A percentile compares a stretch with the other conserved stretches of the same genome.
These are phyloP conservation scores for Mycogone perniciosa DNA, from an alignment of 2,329 filamentous ascomycete genomes.

Conservation along the genomic window DNA sequence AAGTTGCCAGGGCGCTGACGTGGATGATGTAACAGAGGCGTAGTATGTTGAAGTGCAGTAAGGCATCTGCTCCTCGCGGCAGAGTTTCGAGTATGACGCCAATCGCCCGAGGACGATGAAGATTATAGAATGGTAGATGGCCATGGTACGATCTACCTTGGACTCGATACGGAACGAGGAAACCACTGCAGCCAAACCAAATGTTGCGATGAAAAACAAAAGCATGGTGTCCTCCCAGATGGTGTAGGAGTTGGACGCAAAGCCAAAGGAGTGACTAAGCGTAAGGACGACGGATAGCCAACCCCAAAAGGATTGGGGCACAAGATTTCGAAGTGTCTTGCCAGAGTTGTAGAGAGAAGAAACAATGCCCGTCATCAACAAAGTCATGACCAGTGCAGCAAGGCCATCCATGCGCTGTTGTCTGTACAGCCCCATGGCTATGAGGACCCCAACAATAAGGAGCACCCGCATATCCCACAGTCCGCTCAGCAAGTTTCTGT, in stretches of 20 bases:
- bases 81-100: constrained; percentile 84
- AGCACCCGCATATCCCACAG: constrained; percentile 31
- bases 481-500: constrained; percentile 29
- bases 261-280: constrained; percentile 82
- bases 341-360: constrained; percentile 37
- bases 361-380: constrained; percentile 36
- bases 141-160: constrained; percentile 63
- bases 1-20: constrained; percentile 86
- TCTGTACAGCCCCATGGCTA: constrained; percentile 26
- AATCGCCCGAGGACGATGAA: constrained; percentile 75
- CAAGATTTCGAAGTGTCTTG: constrained; percentile 43
- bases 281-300: constrained; percentile 78
- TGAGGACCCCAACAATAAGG: constrained; percentile 23
- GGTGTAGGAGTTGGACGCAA: constrained; percentile 95
- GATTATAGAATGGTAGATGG: constrained; percentile 75
- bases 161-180: constrained; percentile 68
- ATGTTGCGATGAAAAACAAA: constrained; percentile 83
- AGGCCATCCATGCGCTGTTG: constrained; percentile 28
- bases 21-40: constrained; percentile 83
- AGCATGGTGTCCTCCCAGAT: constrained; percentile 98
- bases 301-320: constrained; percentile 80
- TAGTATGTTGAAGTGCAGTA: constrained; percentile 96
- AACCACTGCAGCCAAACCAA: constrained; percentile 68
- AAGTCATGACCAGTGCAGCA: constrained; percentile 33
- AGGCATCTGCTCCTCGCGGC: constrained; percentile 97